A percentile compares a stretch with the other conserved stretches of the same genome.
These are phyloP conservation scores for Crocinoboletus sp. DNA, from an alignment of 1,284 basidiomycete genomes.

Conservation along the genomic window DNA sequence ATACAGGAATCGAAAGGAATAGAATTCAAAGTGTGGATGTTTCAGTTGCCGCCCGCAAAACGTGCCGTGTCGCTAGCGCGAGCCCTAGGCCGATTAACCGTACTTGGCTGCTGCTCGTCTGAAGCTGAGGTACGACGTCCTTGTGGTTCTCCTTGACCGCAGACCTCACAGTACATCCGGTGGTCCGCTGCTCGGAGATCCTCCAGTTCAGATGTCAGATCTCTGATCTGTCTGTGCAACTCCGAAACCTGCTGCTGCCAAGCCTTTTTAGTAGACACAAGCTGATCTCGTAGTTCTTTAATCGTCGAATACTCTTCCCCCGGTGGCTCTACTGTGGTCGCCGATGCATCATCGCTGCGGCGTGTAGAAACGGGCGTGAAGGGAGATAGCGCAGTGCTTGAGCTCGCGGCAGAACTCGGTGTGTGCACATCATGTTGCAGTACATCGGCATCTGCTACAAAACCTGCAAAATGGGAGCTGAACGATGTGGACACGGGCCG, in stretches of 20 bases:
- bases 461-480: constrained; percentile 62
- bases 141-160: constrained; percentile 47
- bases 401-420: constrained; percentile 41
- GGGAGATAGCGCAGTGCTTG: constrained; percentile 46
- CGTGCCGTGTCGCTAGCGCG: constrained; percentile 58
- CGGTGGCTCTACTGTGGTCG: constrained; percentile 25
- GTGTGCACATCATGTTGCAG: constrained; percentile 45
- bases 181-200: constrained; percentile 42
- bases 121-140: constrained; percentile 8
- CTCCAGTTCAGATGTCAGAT: constrained; percentile 63
- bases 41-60: constrained; percentile 50
- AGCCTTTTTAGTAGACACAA: constrained; percentile 50
- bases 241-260: constrained; percentile 74
- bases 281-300: constrained; percentile 57
- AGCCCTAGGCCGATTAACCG: constrained; percentile 57
- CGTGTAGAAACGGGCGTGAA: constrained; percentile 43
- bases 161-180: constrained; percentile 50
- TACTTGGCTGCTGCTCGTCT: constrained; percentile 23
- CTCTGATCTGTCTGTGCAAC: constrained; percentile 66
- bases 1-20: constrained; percentile 9
- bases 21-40: constrained; percentile 1
- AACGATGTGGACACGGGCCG: constrained; percentile 75
- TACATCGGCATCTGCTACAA: constrained; percentile 42
- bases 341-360: constrained; percentile 33
- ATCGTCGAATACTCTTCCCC: constrained; percentile 49